Evolutionary conservation across 345 rosid species (phyloP), one percentile per base, ranked within the genome.

Genomic region (Aegle marmelos): DNA sequence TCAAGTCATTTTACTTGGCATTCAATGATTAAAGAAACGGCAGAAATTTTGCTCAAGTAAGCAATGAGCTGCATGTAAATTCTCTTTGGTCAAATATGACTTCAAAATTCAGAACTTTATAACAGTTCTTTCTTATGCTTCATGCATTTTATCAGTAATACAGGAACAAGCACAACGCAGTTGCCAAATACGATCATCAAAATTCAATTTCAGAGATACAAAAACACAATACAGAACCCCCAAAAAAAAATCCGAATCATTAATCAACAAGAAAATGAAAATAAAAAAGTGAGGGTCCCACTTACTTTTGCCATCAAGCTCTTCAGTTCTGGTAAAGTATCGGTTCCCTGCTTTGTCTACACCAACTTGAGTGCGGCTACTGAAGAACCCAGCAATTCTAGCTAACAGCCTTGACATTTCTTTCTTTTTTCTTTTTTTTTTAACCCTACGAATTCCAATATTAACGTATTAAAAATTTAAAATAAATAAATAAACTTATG

Each of bases 261-360:
- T 34, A 28, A 45, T 45, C 50, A 45, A 13, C 13, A 45, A 45
- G 17, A 45, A 21, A 68, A n/a, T n/a, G 7, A 9, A 7, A 33
- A 31, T 27, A 48, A 1, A 11, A 11, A 33, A 64, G 9, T 34
- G 21, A 33, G 68, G 78, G 72, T 59, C 74, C 74, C 85, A 84
- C 96, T 88, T 86, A 92, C 97, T 77, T 79, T 91, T 74, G 67
- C 98, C 97, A 81, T 94, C 98, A 63, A 92, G 86, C 93, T 88
- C 90, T 83, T 94, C 97, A 33, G 59, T 83, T 81, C 91, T 84
- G 72, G 97, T 68, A 84, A 94, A 94, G 79, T 96, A 96, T 22
- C 89, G 89, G 76, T 92, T 96, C 72, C 99, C 98, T 19, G 89
- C 83, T 79, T 89, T 87, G 85, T 93, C 99, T 56, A 73, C 71